Base-by-base conservation (phyloP, 179 eudicot species). In the Beta corolliflora region DNA sequence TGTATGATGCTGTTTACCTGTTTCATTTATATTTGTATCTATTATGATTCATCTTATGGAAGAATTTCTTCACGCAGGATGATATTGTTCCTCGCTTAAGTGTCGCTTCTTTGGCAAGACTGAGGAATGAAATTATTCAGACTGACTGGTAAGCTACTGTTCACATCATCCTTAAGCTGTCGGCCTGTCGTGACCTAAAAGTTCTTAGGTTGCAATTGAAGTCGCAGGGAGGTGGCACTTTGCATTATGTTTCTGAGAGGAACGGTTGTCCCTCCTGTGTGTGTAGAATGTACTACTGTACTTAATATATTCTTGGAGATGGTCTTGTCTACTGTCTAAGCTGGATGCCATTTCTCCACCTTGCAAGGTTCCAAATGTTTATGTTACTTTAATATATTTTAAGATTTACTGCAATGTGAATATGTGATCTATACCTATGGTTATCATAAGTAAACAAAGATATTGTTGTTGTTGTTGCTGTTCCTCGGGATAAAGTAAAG, bases 81-180 rank as follows among this genome's bases (percentile, higher is more conserved):
- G 99, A 96, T 83, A 93, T 96, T 44, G 80, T 96, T 82, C 99
- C 99, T 81, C 90, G 97, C 79, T 87, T 96, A 76, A 96, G 98
- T 85, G 88, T 87, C 73, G 97, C 95, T 83, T 90, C 99, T 74
- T 84, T 94, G 84, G 90, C 92, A 36, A 91, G 97, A 84, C 80
- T 96, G 86, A 93, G 99, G 89, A 96, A 94, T 87, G 99, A 96
- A 89, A 91, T 96, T 70, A 87, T 96, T 73, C 91, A 91, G 77
- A 96, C 98, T 67, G 98, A 96, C 86, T 96, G 98, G 99, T 94
- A 84, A 81, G 94, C 48, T 53, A 58, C 6, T 50, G 46, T 5
- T 23, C 55, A 54, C 29, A 59, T 55, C 69, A 53, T 55, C 70
- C 29, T 55, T 67, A 3, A 13, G 71, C 19, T 19, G 29, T n/a